These are phyloP conservation scores for Fraxinus baroniana DNA, from an alignment of 305 asterid genomes.

Conservation along the genomic window DNA sequence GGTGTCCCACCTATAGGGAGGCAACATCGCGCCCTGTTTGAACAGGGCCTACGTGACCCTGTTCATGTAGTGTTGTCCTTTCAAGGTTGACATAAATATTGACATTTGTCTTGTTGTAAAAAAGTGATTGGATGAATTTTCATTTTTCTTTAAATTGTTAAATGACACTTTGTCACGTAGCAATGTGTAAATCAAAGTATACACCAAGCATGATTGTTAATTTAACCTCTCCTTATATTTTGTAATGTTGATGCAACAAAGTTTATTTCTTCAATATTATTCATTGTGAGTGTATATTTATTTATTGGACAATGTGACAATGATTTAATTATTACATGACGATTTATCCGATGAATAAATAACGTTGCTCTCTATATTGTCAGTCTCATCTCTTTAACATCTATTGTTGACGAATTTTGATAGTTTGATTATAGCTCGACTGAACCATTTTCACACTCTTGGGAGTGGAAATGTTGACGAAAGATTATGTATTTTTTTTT, in stretches of 20 bases:
- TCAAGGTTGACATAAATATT: too few relatives aligned
- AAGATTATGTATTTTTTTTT: neutral
- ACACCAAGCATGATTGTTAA: too few relatives aligned
- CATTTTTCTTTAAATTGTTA: too few relatives aligned
- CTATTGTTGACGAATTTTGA: neutral
- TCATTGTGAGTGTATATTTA: neutral
- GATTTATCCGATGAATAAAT: neutral
- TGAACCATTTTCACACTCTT: neutral
- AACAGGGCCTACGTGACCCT: too few relatives aligned
- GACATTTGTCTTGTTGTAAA: too few relatives aligned
- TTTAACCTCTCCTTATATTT: neutral
- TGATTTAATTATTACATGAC: neutral
- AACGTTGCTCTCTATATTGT: neutral
- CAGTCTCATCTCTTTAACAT: neutral
- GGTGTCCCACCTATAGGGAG: too few relatives aligned
- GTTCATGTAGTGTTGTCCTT: too few relatives aligned
- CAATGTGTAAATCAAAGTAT: too few relatives aligned
- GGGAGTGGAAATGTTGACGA: neutral
- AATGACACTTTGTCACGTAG: too few relatives aligned
- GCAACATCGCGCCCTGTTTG: too few relatives aligned
- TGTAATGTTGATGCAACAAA: neutral
- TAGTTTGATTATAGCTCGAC: neutral
- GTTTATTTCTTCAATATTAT: neutral
- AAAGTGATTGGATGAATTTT: too few relatives aligned
- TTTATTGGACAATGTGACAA: neutral